Evolutionary conservation across 495 filamentous ascomycete genomes (phyloP).

Genomic region (Neohortaea acidophila): DNA sequence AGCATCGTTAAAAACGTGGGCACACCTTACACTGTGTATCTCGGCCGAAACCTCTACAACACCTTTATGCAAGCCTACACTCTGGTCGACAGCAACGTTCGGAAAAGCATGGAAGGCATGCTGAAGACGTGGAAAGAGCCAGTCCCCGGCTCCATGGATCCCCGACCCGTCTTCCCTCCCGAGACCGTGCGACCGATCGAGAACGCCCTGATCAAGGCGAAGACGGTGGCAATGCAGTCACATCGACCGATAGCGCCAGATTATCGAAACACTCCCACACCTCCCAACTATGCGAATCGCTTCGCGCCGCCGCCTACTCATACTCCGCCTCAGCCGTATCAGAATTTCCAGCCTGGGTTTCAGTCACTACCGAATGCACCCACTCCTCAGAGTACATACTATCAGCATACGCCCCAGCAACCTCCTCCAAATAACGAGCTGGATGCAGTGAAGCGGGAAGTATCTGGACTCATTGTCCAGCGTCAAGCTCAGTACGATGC

Average conservation of each 20-base stretch:
- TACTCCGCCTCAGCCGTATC: constrained; percentile 6
- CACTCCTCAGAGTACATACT: too few relatives aligned
- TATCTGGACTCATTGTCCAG: constrained; percentile 55
- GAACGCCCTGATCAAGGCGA: constrained; percentile 77
- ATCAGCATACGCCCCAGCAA: constrained; percentile 7
- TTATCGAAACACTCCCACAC: constrained; percentile 55
- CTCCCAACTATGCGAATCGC: constrained; percentile 36
- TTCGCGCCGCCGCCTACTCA: constrained; percentile 29
- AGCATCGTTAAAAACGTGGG: constrained; percentile 98
- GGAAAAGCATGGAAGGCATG: constrained; percentile 89
- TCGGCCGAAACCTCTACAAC: constrained; percentile 76
- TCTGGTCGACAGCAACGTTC: constrained; percentile 62
- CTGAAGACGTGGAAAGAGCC: constrained; percentile 97
- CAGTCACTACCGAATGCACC: too few relatives aligned
- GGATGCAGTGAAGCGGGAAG: constrained; percentile 64
- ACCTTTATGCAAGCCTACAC: constrained; percentile 95
- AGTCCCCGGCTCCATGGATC: constrained; percentile 77
- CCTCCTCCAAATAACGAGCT: constrained; percentile 32
- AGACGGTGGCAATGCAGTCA: constrained; percentile 56
- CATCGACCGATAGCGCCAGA: constrained; percentile 44
- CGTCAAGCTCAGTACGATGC: constrained; percentile 56
- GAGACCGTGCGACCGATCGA: constrained; percentile 82
- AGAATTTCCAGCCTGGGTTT: too few relatives aligned
- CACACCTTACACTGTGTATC: constrained; percentile 87
- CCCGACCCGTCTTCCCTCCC: constrained; percentile 70